These are phyloP conservation scores for Hericium rajendrae DNA, from an alignment of 768 basidiomycete species.

Conservation along the genomic window DNA sequence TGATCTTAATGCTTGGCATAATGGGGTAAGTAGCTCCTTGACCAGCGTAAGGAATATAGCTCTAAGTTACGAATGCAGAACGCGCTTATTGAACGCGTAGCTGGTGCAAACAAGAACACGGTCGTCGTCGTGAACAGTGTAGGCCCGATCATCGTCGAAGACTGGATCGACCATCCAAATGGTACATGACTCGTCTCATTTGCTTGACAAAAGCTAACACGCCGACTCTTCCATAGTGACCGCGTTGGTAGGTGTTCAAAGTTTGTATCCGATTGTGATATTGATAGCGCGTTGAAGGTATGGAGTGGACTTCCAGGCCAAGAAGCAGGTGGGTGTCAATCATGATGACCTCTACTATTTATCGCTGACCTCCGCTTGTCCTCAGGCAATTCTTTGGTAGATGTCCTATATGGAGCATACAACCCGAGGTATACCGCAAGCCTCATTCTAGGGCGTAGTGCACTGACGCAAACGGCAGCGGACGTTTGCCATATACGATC, in stretches of 20 bases:
- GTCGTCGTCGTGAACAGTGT: conserved; percentile 75
- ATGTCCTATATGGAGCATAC: conserved; percentile 66
- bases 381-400: conserved; percentile 51
- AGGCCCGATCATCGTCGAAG: conserved; percentile 56
- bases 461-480: conserved; percentile 23
- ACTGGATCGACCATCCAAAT: conserved; percentile 71
- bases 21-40: not conserved
- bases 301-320: not conserved
- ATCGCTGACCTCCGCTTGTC: conserved; percentile 42
- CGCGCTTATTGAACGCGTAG: conserved; percentile 43
- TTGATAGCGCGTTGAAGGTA: not conserved
- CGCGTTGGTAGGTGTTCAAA: not conserved
- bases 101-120: conserved; percentile 63
- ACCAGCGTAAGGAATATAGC: not conserved
- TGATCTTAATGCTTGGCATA: not conserved
- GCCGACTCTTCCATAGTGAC: not conserved
- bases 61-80: conserved; percentile 4
- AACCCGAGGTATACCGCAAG: conserved; percentile 38
- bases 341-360: conserved; percentile 14
- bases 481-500: conserved; percentile 63
- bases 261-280: not conserved
- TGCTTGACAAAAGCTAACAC: not conserved
- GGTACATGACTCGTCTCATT: conserved; percentile 10
- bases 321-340: not conserved
- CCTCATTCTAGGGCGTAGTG: no score